Percentiles rank a stretch among this genome's conserved stretches.
Evolutionary conservation across 441 rosid genomes (phyloP).

Genomic region (Lepidium campestre): DNA sequence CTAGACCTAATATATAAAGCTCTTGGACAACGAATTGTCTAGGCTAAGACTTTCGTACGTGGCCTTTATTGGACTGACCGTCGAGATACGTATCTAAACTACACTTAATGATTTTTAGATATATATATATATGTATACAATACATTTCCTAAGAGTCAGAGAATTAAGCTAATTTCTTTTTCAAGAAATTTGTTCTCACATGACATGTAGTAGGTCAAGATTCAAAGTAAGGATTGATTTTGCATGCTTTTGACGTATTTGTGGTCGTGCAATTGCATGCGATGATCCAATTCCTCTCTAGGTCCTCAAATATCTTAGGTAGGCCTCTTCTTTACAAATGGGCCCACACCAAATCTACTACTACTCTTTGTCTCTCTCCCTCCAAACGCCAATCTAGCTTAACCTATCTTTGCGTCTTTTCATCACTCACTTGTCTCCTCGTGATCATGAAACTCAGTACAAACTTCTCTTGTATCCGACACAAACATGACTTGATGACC

Average conservation of each 20-base stretch:
- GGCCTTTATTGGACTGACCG: neutral
- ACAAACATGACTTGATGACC: neutral
- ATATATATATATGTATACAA: neutral
- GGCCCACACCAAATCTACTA: slow-evolving; percentile 29
- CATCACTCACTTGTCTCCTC: slow-evolving; percentile 17
- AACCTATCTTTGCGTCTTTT: neutral
- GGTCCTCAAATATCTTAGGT: slow-evolving; percentile 29
- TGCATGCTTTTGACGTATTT: slow-evolving; percentile 15
- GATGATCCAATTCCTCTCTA: slow-evolving; percentile 5
- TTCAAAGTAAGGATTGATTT: neutral
- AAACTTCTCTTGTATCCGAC: slow-evolving; percentile 6
- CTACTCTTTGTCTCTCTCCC: neutral
- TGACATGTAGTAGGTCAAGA: neutral
- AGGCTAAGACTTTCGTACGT: neutral
- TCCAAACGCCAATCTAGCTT: slow-evolving; percentile 4
- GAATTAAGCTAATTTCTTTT: neutral
- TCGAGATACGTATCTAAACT: neutral
- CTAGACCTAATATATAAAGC: neutral
- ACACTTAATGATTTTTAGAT: neutral
- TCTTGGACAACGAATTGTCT: neutral
- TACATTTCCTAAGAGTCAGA: neutral
- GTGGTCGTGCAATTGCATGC: slow-evolving; percentile 27
- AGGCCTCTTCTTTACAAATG: slow-evolving; percentile 17
- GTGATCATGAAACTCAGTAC: neutral
- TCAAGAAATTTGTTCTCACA: neutral